A percentile compares a stretch with the other conserved stretches of the same genome.
phyloP scores from a whole-genome alignment of 148 eudicot genomes.

The Fallopia convolvulus region DNA sequence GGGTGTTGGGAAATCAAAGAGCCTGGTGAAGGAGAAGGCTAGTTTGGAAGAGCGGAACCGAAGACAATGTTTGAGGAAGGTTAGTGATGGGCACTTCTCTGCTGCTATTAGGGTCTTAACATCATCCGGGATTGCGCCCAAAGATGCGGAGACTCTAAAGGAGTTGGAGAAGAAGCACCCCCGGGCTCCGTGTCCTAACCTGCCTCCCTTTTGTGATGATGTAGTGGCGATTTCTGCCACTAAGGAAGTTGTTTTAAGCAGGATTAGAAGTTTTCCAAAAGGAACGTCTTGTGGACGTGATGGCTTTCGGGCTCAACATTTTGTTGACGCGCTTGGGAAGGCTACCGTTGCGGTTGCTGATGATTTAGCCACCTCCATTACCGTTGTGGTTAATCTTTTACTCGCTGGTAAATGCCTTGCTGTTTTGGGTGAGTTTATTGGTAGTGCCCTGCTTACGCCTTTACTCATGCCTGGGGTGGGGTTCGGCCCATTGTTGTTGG shows the following conservation, averaged over 20 bases:
- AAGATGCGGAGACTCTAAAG: too few species aligned
- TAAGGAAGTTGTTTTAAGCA: not conserved
- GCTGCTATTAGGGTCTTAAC: not conserved
- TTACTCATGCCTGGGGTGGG: too few species aligned
- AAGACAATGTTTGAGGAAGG: not conserved
- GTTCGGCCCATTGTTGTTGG: too few species aligned
- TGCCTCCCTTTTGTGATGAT: not conserved
- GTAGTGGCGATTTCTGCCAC: not conserved
- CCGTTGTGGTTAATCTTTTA: too few species aligned
- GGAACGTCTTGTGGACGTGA: not conserved
- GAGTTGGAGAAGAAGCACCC: not conserved
- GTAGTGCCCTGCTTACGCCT: too few species aligned
- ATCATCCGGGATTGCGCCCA: not conserved
- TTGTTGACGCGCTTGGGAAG: not conserved
- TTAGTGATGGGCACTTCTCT: not conserved
- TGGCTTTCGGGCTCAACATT: not conserved
- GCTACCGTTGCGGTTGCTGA: too few species aligned
- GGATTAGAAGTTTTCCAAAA: not conserved
- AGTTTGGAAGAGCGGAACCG: too few species aligned
- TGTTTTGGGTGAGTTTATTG: not conserved
- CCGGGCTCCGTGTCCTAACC: not conserved
- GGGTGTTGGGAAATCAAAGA: too few species aligned
- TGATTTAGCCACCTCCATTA: too few species aligned
- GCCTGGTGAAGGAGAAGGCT: too few species aligned
- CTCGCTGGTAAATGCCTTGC: not conserved